Base-by-base conservation (phyloP, 148 eudicot genomes). In the Silene latifolia region DNA sequence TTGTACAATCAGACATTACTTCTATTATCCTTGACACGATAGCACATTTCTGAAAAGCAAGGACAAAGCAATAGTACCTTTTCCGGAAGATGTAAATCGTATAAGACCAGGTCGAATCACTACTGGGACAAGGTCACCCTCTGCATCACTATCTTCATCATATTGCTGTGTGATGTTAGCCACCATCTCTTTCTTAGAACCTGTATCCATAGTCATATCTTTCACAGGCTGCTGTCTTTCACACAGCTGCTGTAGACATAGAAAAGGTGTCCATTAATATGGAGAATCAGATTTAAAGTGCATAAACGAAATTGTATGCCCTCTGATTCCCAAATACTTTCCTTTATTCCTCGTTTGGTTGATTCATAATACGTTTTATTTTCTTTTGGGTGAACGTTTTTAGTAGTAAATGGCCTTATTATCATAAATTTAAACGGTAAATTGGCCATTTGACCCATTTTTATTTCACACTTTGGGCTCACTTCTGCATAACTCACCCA, bases 61-160 rank as follows among this genome's bases (percentile, higher is more conserved):
- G 54, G 67, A 63, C 5, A 56, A 23, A 61, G 57, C 29, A 71
- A 74, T 5, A 13, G 56, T 63, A 92, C 98, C 98, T 84, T 89
- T 79, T 63, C 70, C 86, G 69, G 86, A 75, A 47, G 93, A 85
- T 70, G 87, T 87, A 85, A 96, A 96, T 68, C 97, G 93, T 69
- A 96, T 89, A 78, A 90, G 95, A 75, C 97, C 97, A 44, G 98
- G 99, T 75, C 90, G 90, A 83, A 89, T 72, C 62, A 79, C 83
- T 83, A 90, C 76, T 60, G 97, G 98, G 73, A 86, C 89, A 74
- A 89, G 78, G 27, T 87, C 87, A 63, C 78, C 85, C n/a, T 85
- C 97, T 21, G 75, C 78, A 47, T 83, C 88, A 73, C 81, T 79
- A 65, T 80, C 82, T 56, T 80, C 82, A 76, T 72, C 68, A 51